Conservation (phyloP, 139 green algal genomes). For the Volvox africanus region DNA sequence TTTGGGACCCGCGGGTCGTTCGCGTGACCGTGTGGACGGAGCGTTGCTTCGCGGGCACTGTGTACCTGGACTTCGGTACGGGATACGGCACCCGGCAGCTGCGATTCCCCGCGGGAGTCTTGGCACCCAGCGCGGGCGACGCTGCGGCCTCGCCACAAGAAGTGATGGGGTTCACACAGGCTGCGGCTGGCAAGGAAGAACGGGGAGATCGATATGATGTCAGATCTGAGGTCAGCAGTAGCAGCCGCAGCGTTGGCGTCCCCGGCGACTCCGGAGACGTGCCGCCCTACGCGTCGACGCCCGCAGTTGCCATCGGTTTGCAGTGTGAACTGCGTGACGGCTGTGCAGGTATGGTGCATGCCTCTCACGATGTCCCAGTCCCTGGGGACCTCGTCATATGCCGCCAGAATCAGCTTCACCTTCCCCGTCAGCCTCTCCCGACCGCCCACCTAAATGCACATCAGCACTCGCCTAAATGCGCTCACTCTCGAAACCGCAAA, state of each 20-base stretch:
- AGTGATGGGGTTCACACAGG: too few species aligned
- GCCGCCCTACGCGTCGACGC: background rate
- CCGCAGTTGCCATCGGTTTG: constrained; percentile 35
- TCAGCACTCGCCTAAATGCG: too few species aligned
- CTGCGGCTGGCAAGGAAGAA: too few species aligned
- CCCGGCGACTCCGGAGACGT: background rate
- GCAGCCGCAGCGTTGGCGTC: background rate
- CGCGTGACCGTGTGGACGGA: background rate
- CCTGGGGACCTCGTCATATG: too few species aligned
- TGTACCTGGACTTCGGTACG: constrained; percentile 48
- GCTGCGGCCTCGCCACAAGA: background rate
- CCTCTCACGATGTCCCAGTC: too few species aligned
- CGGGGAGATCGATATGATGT: too few species aligned
- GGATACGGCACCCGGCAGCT: constrained; percentile 53
- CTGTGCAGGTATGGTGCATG: background rate
- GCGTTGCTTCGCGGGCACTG: background rate
- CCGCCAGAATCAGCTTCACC: too few species aligned
- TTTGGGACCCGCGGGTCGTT: constrained; percentile 16
- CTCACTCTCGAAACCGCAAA: too few species aligned
- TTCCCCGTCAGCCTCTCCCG: background rate
- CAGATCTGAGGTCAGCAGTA: too few species aligned
- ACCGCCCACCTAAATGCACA: background rate
- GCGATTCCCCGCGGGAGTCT: background rate
- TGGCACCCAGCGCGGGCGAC: background rate
- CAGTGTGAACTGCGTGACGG: constrained; percentile 26